Percentiles rank a stretch among this genome's conserved stretches.
Conservation (phyloP, 164 flowering plant species). For the Pachysandra terminalis region DNA sequence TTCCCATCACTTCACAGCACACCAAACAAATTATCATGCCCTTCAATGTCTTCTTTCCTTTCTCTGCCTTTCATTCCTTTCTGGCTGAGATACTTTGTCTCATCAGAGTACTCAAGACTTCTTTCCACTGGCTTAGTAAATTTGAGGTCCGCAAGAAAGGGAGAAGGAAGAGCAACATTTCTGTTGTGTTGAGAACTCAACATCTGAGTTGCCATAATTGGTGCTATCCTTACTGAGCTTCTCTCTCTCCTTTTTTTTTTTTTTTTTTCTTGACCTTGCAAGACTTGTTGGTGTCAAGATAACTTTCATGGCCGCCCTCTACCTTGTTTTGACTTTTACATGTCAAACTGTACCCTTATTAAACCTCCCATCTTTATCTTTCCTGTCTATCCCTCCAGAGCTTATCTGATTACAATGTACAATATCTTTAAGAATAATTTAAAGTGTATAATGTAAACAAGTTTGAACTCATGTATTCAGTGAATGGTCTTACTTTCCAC, state of each 20-base stretch:
- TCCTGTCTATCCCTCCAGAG: constrained; percentile 47
- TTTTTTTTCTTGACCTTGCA: constrained; percentile 18
- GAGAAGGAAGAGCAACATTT: neutral
- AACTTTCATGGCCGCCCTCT: neutral
- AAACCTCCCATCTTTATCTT: constrained; percentile 13
- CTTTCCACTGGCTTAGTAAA: neutral
- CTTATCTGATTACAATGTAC: no score
- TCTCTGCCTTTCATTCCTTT: constrained; percentile 5
- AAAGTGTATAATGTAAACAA: neutral
- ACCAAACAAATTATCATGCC: neutral
- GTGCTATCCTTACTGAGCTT: constrained; percentile 21
- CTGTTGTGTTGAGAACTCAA: neutral
- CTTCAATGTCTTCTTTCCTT: neutral
- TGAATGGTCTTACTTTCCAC: no score
- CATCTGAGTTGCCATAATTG: neutral
- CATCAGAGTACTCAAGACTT: neutral
- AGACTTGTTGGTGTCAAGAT: constrained; percentile 22
- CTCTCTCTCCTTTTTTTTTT: no score
- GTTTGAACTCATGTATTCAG: no score
- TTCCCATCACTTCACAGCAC: constrained; percentile 16
- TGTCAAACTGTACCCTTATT: neutral
- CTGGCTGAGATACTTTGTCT: neutral
- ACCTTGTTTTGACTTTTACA: neutral
- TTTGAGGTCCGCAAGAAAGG: neutral
- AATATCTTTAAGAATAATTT: no score